Conservation (phyloP, 495 filamentous ascomycete genomes). For the Neurospora sp. region DNA sequence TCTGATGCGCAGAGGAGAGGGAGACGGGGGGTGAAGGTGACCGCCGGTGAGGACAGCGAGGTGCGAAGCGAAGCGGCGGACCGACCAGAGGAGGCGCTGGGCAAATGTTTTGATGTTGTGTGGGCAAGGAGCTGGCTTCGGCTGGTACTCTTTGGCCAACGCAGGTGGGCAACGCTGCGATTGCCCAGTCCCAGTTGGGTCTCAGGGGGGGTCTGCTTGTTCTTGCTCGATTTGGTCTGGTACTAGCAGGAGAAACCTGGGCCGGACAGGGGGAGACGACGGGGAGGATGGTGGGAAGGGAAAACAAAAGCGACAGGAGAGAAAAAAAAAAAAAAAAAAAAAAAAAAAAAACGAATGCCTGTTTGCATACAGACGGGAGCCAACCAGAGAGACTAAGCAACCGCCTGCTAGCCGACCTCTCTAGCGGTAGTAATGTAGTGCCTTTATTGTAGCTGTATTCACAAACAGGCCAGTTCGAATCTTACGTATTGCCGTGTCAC, state of each 20-base stretch:
- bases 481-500: neutral
- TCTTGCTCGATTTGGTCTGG: conserved; percentile 2
- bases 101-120: conserved; percentile 8
- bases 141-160: neutral
- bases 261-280: conserved; percentile 2
- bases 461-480: neutral
- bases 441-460: neutral
- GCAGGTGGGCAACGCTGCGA: neutral
- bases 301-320: conserved; percentile 1
- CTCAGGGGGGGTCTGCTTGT: conserved; percentile 1
- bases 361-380: neutral
- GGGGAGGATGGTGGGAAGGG: conserved; percentile 1
- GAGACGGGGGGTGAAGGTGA: neutral
- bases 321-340: conserved; percentile 3
- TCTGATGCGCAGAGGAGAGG: conserved; percentile 14
- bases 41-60: neutral
- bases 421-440: neutral
- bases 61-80: neutral
- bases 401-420: neutral
- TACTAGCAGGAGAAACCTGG: conserved; percentile 6
- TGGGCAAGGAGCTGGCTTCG: neutral
- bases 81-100: neutral
- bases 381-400: neutral
- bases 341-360: neutral
- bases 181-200: neutral